These are phyloP conservation scores for Apophysomyces ossiformis DNA, from an alignment of 371 early-diverging fungal species.

Conservation along the genomic window DNA sequence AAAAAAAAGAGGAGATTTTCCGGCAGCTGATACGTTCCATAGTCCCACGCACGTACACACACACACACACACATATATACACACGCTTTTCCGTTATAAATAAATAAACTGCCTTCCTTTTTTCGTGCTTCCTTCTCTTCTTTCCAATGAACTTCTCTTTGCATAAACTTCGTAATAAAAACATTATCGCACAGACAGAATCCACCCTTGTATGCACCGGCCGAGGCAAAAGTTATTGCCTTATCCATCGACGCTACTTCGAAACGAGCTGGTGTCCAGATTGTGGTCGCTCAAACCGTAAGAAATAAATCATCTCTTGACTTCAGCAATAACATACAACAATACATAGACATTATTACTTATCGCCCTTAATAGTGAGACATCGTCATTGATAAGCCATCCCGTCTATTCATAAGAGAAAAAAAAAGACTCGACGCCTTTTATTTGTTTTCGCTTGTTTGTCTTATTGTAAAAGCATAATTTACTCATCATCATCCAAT, in stretches of 20 bases:
- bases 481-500: neutral
- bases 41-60: no score
- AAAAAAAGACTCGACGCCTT: neutral
- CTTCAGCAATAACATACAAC: neutral
- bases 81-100: neutral
- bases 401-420: neutral
- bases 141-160: conserved; percentile 7
- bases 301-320: neutral
- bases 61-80: no score
- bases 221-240: conserved; percentile 43
- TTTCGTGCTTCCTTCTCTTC: conserved; percentile 4
- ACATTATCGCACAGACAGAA: conserved; percentile 8
- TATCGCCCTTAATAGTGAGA: neutral
- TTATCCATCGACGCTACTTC: conserved; percentile 43
- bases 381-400: conserved; percentile 3
- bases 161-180: conserved; percentile 1
- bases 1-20: neutral
- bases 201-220: conserved; percentile 15
- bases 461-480: conserved; percentile 3
- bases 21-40: no score
- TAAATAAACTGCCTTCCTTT: neutral
- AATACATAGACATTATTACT: neutral
- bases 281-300: conserved; percentile 24
- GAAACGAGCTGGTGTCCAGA: conserved; percentile 51
- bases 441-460: neutral